Evolutionary conservation across 345 rosid species (phyloP), one percentile per base, ranked within the genome.

Genomic region (Acer negundo): DNA sequence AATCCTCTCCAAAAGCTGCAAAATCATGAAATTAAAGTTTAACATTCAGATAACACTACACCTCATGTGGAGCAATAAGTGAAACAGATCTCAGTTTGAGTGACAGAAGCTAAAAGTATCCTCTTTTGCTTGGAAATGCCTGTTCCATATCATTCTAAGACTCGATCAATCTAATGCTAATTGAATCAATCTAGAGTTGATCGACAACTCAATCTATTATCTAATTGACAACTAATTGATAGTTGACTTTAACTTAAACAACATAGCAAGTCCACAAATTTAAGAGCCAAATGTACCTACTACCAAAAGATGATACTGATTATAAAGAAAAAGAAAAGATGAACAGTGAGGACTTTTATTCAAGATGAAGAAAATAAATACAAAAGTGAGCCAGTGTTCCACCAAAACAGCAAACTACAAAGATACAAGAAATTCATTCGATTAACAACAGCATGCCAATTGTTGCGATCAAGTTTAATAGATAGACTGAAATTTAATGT

Each of bases 1-100:
- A 28, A 93, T 91, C 79, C 82, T 90, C 71, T 91, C 94, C 83
- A 93, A 77, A 67, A 93, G 96, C 99, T 95, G 87, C 84, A 88
- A 75, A 26, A 59, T 72, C 55, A 79, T 70, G 53, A 69, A 1
- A 31, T 62, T 62, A 55, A 75, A 51, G 31, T 47, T 35, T 19
- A 24, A 62, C 24, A 9, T 6, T 59, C 67, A 58, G 16, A 70
- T 42, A 42, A 9, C 46, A 42, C 46, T 8, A 42, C 46, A 20
- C 22, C 35, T 44, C 12, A 10, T 0, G 42, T 23, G 68, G 35
- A 73, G 59, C 28, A 56, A 59, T 35, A 59, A 0, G 38, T 59
- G 55, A 58, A 58, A 35, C 67, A 35, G 56, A 49, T 15, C 7
- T 61, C 20, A 61, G 53, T 38, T 16, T 24, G 26, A 62, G 17